Evolutionary conservation across 257 asterid species (phyloP), one percentile per base, ranked within the genome.

Genomic region (Forsythia viridissima): DNA sequence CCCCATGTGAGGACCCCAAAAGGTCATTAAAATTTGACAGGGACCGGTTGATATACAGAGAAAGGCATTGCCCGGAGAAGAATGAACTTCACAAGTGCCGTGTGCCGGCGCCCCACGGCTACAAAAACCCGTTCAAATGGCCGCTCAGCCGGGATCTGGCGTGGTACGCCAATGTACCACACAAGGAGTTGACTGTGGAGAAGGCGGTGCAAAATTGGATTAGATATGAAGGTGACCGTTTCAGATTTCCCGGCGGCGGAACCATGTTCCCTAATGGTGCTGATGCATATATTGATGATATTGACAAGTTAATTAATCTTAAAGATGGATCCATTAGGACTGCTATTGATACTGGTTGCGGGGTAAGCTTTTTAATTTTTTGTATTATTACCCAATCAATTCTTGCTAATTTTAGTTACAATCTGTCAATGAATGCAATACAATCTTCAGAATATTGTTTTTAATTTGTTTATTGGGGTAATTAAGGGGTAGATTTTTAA

Each of bases 301-400:
- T 93, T 73, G 96, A 90, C 6, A 87, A 89, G 75, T 66, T 93
- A 79, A 93, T 93, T 78, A 86, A 90, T 75, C 78, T 93, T 61
- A 88, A 86, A 79, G 94, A 88, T 75, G 97, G 97, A 30, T 88
- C 93, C 24, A 89, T 92, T 73, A 78, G 98, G 70, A 93, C 98
- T 0, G 96, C 98, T 87, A 88, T 93, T 74, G 98, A 93, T 73
- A 93, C 98, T n/a, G 98, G 98, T 66, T 93, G 98, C 81, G 98
- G 98, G 92, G 98, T 93, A 88, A 82, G 34, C 2, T 44, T 44
- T 36, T 21, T 51, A 9, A 12, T 73, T 75, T 16, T 10, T 34
- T 13, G 63, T 0, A 34, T 42, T 2, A 20, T 57, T 61, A 40
- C 41, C 10, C 0, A 0, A 59, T 63, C 2, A 42, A 3, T 11